These are phyloP conservation scores for Pseudomonodictys pantanalensis DNA, from an alignment of 495 filamentous ascomycete species.

Conservation along the genomic window DNA sequence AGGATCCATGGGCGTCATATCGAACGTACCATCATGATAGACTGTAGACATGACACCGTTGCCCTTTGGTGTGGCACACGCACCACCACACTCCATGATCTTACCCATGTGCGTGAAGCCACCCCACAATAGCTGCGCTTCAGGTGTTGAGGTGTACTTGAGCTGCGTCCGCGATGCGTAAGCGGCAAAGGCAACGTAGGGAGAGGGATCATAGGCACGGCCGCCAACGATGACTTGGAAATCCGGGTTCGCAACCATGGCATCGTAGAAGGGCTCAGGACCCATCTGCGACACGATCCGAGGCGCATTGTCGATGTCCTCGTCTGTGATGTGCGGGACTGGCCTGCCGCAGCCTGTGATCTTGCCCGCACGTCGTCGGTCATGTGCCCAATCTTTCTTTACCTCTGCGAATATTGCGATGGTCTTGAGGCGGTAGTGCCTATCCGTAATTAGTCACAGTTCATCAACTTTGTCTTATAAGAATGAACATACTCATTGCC, in stretches of 20 bases:
- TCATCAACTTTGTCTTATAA: not conserved
- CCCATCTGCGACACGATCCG: constrained; percentile 32
- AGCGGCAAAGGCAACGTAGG: constrained; percentile 48
- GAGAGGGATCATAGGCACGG: constrained; percentile 51
- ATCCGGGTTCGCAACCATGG: constrained; percentile 42
- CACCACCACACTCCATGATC: constrained; percentile 52
- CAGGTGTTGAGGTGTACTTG: not conserved
- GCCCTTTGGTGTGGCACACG: constrained; percentile 50
- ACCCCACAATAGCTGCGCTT: constrained; percentile 24
- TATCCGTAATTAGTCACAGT: not conserved
- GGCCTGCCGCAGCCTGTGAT: constrained; percentile 38
- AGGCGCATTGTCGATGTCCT: constrained; percentile 41
- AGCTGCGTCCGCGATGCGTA: constrained; percentile 22
- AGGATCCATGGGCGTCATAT: constrained; percentile 41
- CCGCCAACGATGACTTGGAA: constrained; percentile 49
- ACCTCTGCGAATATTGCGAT: constrained; percentile 45
- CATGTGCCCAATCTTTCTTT: constrained; percentile 35
- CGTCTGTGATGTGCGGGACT: constrained; percentile 43
- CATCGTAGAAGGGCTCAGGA: constrained; percentile 39
- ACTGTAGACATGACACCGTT: constrained; percentile 41
- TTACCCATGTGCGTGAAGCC: constrained; percentile 53
- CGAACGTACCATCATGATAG: constrained; percentile 44
- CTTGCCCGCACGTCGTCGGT: constrained; percentile 32
- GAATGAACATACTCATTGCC: constrained; percentile 14
- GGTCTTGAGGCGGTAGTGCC: constrained; percentile 44